Conservation (phyloP, 164 flowering plant genomes). For the Dillenia turbinata region DNA sequence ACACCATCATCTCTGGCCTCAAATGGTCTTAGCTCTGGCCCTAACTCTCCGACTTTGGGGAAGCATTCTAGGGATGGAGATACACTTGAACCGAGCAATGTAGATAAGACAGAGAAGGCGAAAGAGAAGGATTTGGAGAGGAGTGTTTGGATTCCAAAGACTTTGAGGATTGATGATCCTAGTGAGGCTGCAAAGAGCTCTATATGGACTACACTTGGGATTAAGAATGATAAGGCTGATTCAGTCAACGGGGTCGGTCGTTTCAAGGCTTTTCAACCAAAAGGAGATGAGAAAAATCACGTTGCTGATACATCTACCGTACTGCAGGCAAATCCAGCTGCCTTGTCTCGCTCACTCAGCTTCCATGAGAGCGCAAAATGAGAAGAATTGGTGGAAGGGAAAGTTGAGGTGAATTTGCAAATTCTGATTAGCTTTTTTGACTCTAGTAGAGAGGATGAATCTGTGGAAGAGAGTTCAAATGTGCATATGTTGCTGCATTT, state of each 20-base stretch:
- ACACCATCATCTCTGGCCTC: constrained; percentile 9
- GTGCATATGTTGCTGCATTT: too few relatives aligned
- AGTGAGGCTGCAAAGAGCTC: constrained; percentile 51
- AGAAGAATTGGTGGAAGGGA: neutral
- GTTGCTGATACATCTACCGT: constrained; percentile 13
- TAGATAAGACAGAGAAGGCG: constrained; percentile 3
- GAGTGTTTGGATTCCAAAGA: constrained; percentile 33
- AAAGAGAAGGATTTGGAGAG: constrained; percentile 14
- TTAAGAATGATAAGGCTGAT: constrained; percentile 8
- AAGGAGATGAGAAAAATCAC: constrained; percentile 12
- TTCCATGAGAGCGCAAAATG: constrained; percentile 40
- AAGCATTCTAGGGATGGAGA: constrained; percentile 42
- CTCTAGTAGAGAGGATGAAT: too few relatives aligned
- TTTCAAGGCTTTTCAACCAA: constrained; percentile 26
- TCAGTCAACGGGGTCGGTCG: constrained; percentile 15
- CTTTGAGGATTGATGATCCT: constrained; percentile 17
- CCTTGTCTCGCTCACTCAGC: constrained; percentile 41
- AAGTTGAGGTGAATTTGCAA: too few relatives aligned
- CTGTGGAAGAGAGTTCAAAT: too few relatives aligned
- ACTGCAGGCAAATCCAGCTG: constrained; percentile 61
- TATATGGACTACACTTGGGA: constrained; percentile 42
- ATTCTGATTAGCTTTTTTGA: too few relatives aligned
- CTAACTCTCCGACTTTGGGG: constrained; percentile 29
- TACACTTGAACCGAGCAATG: constrained; percentile 9
- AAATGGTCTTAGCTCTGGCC: constrained; percentile 7